These are phyloP conservation scores for Selaginella moellendorffii DNA, from an alignment of 75 land plant species.

Conservation along the genomic window DNA sequence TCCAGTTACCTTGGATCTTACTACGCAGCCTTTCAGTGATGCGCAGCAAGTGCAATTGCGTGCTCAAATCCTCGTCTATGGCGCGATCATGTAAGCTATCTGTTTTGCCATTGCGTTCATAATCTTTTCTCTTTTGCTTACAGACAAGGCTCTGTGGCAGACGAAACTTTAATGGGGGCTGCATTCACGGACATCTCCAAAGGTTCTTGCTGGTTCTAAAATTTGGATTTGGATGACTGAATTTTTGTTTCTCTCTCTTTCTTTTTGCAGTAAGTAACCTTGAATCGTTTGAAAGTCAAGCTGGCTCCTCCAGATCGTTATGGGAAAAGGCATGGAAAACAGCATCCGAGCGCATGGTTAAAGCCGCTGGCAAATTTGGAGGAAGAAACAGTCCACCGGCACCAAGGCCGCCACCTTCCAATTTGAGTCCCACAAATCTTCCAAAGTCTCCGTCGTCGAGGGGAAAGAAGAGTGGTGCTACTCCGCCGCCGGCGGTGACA, in stretches of 20 bases:
- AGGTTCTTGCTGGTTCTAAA: slow-evolving; percentile 8
- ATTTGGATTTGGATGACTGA: neutral
- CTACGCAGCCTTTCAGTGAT: slow-evolving; percentile 60
- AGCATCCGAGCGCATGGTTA: slow-evolving; percentile 37
- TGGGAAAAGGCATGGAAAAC: slow-evolving; percentile 32
- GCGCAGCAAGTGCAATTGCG: slow-evolving; percentile 77
- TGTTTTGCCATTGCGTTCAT: neutral
- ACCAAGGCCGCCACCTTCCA: slow-evolving; percentile 18
- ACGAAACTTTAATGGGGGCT: slow-evolving; percentile 8
- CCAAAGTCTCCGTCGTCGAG: neutral
- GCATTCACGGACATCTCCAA: slow-evolving; percentile 9
- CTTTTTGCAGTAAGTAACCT: neutral
- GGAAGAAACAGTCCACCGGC: slow-evolving; percentile 16
- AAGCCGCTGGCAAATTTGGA: too few species aligned
- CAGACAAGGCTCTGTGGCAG: slow-evolving; percentile 13
- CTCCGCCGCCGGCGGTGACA: neutral
- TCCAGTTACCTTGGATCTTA: neutral
- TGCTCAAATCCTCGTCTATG: slow-evolving; percentile 88
- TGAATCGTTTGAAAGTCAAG: neutral
- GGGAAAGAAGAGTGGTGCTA: neutral
- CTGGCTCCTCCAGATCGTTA: neutral
- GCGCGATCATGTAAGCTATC: slow-evolving; percentile 67
- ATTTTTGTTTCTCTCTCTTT: neutral
- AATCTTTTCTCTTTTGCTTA: neutral
- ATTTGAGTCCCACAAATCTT: slow-evolving; percentile 26